Base-by-base conservation (phyloP, 2,329 filamentous ascomycete species). In the Trichoderma sp. region DNA sequence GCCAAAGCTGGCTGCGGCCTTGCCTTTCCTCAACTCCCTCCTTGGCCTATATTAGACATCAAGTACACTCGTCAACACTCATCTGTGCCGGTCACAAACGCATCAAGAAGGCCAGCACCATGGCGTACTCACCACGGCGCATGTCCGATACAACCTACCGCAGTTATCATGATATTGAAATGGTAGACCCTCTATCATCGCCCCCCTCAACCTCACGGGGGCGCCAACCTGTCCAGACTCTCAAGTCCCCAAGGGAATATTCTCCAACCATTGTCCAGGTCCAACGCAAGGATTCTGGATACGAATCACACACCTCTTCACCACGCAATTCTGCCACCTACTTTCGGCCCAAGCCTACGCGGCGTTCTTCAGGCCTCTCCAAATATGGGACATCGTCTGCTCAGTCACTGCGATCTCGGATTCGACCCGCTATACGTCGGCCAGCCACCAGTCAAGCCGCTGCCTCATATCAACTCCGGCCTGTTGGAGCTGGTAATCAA, bases 281-380 rank as follows among this genome's bases (percentile, higher is more conserved):
- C 80, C 81, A 82, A 60, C 82, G 86, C 16, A 85, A 87, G 70
- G 86, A 89, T 74, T 88, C 86, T 0, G 86, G 86, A 39, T 88
- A 89, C 72, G 86, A 85, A 73, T 88, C 86, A 3, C 80, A 82
- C 56, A 76, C 78, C 10, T 72, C 75, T 21, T 75, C 76, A 8
- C 80, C 82, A 2, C 79, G 77, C 10, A 76, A 76, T 18, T 84
- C 83, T 2, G 76, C 75, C 34, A 79, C 78, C 52, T 76, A 76
- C 68, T 71, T 75, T 2, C 75, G 76, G 8, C 72, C 74, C 24
- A 76, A 76, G 7, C 73, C 76, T 24, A 71, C 70, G 2, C 77
- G 81, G 1, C 77, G 76, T 21, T 74, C 77, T 5, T 82, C 83
- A 24, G 77, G 74, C 59, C 69, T 72, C 4, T 78, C 79, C 6